Evolutionary conservation across 345 rosid species (phyloP).

Genomic region (Citrus mangshanensis): DNA sequence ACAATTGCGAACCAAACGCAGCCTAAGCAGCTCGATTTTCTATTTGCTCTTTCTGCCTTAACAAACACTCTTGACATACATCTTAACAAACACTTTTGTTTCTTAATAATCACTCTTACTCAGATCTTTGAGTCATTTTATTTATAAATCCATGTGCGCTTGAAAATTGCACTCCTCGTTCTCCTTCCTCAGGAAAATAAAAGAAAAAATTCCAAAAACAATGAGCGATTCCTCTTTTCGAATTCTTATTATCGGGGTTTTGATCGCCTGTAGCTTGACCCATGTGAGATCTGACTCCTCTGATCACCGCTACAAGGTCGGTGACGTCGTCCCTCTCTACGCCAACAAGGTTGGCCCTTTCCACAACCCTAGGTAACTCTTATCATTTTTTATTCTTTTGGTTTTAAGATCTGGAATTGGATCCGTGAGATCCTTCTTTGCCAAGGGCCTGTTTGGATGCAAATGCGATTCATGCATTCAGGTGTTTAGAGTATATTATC

Average conservation of each 20-base stretch:
- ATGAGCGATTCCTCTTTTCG: not conserved
- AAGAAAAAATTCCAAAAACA: not conserved
- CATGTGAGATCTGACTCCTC: constrained; percentile 31
- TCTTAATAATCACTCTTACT: not conserved
- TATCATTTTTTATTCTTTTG: not conserved
- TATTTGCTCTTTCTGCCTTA: not conserved
- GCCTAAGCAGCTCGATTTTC: not conserved
- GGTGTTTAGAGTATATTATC: not conserved
- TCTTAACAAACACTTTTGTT: not conserved
- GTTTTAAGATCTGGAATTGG: not conserved
- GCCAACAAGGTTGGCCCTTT: constrained; percentile 39
- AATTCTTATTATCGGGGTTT: not conserved
- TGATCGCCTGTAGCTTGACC: not conserved
- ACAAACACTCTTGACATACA: not conserved
- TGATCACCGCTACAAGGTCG: constrained; percentile 32
- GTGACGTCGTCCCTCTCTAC: constrained; percentile 32
- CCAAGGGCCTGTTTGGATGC: not conserved
- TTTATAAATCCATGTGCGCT: not conserved
- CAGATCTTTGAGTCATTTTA: not conserved
- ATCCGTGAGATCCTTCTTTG: not conserved
- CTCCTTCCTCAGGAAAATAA: not conserved
- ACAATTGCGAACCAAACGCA: not conserved
- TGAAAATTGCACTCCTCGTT: not conserved
- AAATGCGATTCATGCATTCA: not conserved
- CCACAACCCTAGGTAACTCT: constrained; percentile 36